A percentile compares a stretch with the other conserved stretches of the same genome.
phyloP scores from a whole-genome alignment of 2,329 filamentous ascomycete genomes.

The Xylariales sp. region DNA sequence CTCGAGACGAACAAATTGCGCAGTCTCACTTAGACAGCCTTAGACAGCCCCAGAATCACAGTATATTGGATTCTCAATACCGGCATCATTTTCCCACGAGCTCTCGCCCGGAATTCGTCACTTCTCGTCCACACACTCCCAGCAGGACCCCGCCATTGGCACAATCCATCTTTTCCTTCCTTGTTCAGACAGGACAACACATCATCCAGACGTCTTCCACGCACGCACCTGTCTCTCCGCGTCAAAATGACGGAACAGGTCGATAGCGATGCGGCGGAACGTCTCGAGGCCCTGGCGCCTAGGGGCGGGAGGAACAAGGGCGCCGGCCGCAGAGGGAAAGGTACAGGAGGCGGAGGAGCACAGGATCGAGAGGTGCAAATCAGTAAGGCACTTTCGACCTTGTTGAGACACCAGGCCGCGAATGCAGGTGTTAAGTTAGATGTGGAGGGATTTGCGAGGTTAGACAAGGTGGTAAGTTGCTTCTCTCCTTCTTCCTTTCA shows the following conservation, averaged over 20 bases:
- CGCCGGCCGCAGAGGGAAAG: conserved; percentile 17
- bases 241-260: conserved; percentile 11
- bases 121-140: too few species aligned
- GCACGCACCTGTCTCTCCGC: too few species aligned
- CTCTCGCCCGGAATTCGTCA: too few species aligned
- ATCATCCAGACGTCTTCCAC: too few species aligned
- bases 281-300: conserved; percentile 10
- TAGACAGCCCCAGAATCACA: too few species aligned
- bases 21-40: too few species aligned
- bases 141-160: too few species aligned
- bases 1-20: too few species aligned
- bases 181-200: too few species aligned
- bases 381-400: conserved; percentile 48
- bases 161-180: too few species aligned
- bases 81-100: too few species aligned
- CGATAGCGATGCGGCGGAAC: conserved; percentile 11
- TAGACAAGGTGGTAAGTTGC: conserved; percentile 54
- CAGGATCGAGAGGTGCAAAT: conserved; percentile 42
- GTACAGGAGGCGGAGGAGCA: conserved; percentile 26
- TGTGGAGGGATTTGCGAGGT: conserved; percentile 52
- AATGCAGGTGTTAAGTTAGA: conserved; percentile 55
- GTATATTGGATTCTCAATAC: too few species aligned
- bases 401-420: conserved; percentile 53
- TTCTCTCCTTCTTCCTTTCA: conserved; percentile 5
- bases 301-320: conserved; percentile 17